Conservation (phyloP, 169 alveolate genomes). For the Eimeria necatrix region DNA sequence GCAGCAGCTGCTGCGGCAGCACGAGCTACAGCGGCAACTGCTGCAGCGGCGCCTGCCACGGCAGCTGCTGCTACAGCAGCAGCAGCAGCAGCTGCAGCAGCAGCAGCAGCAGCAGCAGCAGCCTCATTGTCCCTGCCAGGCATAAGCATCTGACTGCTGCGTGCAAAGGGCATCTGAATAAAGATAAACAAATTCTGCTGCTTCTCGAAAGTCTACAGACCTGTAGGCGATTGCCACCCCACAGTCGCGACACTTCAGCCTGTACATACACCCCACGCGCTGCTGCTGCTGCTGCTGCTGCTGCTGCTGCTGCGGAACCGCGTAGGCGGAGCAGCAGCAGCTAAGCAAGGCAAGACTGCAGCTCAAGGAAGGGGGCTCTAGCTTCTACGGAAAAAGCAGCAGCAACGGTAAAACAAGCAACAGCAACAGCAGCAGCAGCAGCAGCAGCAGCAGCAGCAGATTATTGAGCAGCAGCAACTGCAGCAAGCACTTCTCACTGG, state of each 20-base stretch:
- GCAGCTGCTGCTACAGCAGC: background rate
- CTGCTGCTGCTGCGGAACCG: background rate
- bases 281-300: slow-evolving; percentile 22
- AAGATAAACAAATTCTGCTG: background rate
- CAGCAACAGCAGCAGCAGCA: background rate
- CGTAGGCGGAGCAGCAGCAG: no score
- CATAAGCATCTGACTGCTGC: slow-evolving; percentile 4
- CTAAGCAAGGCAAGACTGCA: no score
- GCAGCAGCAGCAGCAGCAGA: background rate
- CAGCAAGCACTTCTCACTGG: background rate
- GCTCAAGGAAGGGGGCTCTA: background rate
- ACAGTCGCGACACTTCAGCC: slow-evolving; percentile 39
- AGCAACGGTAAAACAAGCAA: background rate
- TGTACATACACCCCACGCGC: background rate
- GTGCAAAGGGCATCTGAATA: background rate
- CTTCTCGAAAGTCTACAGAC: background rate
- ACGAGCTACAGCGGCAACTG: background rate
- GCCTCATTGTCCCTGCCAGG: slow-evolving; percentile 1
- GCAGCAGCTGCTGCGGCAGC: background rate
- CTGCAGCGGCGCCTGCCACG: background rate
- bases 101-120: background rate
- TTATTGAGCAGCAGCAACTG: background rate
- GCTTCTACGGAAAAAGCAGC: background rate
- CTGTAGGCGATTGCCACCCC: slow-evolving; percentile 1
- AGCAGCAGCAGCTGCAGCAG: background rate